Conservation (phyloP, 2,329 filamentous ascomycete species). For the Chaetomium sp. region DNA sequence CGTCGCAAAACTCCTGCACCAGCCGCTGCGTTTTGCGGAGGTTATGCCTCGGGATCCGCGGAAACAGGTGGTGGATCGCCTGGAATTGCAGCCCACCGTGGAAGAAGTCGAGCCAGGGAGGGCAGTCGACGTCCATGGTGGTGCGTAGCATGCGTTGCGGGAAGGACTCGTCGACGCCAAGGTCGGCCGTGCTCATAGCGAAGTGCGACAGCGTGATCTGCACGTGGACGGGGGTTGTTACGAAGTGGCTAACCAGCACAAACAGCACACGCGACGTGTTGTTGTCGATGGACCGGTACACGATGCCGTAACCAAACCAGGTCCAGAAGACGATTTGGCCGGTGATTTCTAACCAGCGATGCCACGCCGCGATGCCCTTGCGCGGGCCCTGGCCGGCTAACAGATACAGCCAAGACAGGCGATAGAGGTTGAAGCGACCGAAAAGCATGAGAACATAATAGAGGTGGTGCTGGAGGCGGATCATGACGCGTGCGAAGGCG, state of each 20-base stretch:
- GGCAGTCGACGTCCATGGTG: slow-evolving; percentile 89
- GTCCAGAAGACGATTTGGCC: slow-evolving; percentile 79
- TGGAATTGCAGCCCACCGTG: slow-evolving; percentile 88
- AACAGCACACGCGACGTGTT: slow-evolving; percentile 65
- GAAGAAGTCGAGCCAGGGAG: slow-evolving; percentile 80
- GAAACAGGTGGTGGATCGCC: slow-evolving; percentile 79
- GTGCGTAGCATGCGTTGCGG: slow-evolving; percentile 86
- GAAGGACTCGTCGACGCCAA: slow-evolving; percentile 80
- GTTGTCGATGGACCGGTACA: slow-evolving; percentile 67
- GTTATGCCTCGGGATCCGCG: slow-evolving; percentile 78
- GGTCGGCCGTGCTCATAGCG: slow-evolving; percentile 83
- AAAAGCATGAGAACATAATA: slow-evolving; percentile 79
- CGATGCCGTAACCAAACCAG: slow-evolving; percentile 77
- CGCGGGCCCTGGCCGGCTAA: slow-evolving; percentile 62
- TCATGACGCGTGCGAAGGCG: slow-evolving; percentile 59
- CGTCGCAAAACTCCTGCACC: slow-evolving; percentile 73
- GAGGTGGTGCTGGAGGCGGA: slow-evolving; percentile 70
- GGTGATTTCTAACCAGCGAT: slow-evolving; percentile 69
- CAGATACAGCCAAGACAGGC: slow-evolving; percentile 72
- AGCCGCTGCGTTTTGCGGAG: slow-evolving; percentile 67
- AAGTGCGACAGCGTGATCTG: slow-evolving; percentile 92
- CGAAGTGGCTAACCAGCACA: slow-evolving; percentile 71
- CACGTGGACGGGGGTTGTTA: slow-evolving; percentile 75
- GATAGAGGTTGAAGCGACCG: slow-evolving; percentile 82
- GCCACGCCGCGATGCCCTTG: slow-evolving; percentile 75